phyloP scores from a whole-genome alignment of 345 rosid species.

The Turnera subulata region DNA sequence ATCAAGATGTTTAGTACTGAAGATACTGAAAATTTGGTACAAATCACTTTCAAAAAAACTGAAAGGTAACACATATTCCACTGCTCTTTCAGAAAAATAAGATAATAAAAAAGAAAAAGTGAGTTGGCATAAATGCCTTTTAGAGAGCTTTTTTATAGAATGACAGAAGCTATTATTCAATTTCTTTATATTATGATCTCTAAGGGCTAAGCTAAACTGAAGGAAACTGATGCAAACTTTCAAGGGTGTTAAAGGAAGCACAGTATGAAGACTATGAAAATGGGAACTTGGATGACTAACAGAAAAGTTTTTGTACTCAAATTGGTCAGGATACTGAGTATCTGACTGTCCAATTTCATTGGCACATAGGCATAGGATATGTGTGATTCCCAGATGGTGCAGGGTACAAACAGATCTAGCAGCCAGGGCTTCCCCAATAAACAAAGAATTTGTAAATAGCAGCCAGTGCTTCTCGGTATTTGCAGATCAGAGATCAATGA shows the following conservation, averaged over 20 bases:
- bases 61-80: too few species aligned
- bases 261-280: background rate
- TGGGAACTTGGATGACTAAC: conserved; percentile 40
- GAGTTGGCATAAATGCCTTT: too few species aligned
- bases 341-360: conserved; percentile 98
- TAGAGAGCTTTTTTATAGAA: too few species aligned
- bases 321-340: conserved; percentile 75
- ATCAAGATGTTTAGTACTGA: too few species aligned
- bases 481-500: conserved; percentile 84
- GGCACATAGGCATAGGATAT: conserved; percentile 84
- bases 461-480: conserved; percentile 96
- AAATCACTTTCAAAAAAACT: too few species aligned
- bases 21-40: too few species aligned
- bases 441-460: conserved; percentile 55
- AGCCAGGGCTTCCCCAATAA: conserved; percentile 94
- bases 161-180: too few species aligned
- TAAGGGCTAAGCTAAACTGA: background rate
- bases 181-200: background rate
- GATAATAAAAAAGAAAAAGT: too few species aligned
- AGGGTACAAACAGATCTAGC: conserved; percentile 83
- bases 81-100: too few species aligned
- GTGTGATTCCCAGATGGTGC: conserved; percentile 76
- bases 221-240: background rate
- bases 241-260: conserved; percentile 3
- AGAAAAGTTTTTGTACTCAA: conserved; percentile 75